Evolutionary conservation across 306 rosid genomes (phyloP).

Genomic region (Ormosia semicastrata): DNA sequence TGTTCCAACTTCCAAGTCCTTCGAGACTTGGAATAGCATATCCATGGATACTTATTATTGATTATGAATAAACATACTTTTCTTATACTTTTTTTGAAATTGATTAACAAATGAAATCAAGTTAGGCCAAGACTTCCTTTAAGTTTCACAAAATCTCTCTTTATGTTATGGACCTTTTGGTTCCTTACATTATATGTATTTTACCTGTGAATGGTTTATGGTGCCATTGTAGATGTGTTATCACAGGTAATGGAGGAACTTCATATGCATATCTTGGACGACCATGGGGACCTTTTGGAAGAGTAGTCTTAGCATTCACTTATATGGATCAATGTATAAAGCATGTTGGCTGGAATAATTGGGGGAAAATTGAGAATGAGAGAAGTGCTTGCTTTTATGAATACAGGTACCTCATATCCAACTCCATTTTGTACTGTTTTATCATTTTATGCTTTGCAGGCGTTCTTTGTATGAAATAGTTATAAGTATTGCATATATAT

Average conservation of each 20-base stretch:
- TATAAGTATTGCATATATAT: neutral
- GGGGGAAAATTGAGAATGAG: slow-evolving; percentile 82
- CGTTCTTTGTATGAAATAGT: neutral
- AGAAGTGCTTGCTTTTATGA: slow-evolving; percentile 78
- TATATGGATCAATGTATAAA: slow-evolving; percentile 73
- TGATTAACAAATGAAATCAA: neutral
- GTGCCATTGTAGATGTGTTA: slow-evolving; percentile 64
- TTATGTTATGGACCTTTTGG: neutral
- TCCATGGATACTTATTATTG: neutral
- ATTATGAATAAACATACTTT: neutral
- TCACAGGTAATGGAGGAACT: slow-evolving; percentile 68
- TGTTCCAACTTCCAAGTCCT: neutral
- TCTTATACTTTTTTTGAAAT: neutral
- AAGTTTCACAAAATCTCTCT: neutral
- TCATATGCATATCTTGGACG: slow-evolving; percentile 69
- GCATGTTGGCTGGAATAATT: slow-evolving; percentile 77
- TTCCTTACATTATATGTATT: neutral
- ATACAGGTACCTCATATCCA: slow-evolving; percentile 47
- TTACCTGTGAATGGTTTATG: neutral
- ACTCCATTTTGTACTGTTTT: neutral
- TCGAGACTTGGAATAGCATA: neutral
- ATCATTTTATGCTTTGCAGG: neutral
- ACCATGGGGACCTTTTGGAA: slow-evolving; percentile 95
- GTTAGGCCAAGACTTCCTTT: neutral
- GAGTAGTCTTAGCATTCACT: slow-evolving; percentile 82